These are phyloP conservation scores for Trichosporon faecale DNA, from an alignment of 1,284 basidiomycete species.

Conservation along the genomic window DNA sequence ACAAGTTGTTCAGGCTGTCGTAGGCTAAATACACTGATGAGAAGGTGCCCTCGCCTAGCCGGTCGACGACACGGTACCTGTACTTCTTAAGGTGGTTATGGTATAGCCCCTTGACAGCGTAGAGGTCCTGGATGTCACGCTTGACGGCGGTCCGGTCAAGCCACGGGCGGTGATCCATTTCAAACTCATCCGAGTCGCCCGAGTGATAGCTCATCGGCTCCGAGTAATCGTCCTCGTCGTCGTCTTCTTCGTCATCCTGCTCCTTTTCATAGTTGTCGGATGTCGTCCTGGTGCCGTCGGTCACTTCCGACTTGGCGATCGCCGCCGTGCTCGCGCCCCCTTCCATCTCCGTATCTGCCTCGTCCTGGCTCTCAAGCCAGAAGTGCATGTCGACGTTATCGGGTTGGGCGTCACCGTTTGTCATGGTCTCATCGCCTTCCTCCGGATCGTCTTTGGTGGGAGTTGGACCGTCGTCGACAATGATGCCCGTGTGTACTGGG, in stretches of 20 bases:
- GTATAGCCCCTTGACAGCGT: constrained; percentile 26
- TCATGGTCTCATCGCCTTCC: constrained; percentile 12
- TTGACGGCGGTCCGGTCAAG: constrained; percentile 73
- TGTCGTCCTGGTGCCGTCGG: not conserved
- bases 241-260: constrained; percentile 15
- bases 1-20: constrained; percentile 70
- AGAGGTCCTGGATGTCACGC: constrained; percentile 64
- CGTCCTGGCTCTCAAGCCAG: constrained; percentile 38
- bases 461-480: constrained; percentile 1
- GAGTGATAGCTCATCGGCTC: constrained; percentile 40
- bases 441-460: constrained; percentile 32
- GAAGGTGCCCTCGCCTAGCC: constrained; percentile 93
- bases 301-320: not conserved
- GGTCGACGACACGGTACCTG: constrained; percentile 79
- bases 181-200: constrained; percentile 47
- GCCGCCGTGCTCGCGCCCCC: not conserved
- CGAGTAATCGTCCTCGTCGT: constrained; percentile 21
- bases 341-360: constrained; percentile 16
- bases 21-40: constrained; percentile 97
- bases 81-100: constrained; percentile 15
- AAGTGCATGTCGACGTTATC: constrained; percentile 24
- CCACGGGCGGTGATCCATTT: constrained; percentile 53
- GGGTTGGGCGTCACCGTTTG: constrained; percentile 34
- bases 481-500: not conserved
- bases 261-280: not conserved